A percentile compares a stretch with the other conserved stretches of the same genome.
Conservation (phyloP, 2,329 filamentous ascomycete species). For the Ceratocystis huliohia region DNA sequence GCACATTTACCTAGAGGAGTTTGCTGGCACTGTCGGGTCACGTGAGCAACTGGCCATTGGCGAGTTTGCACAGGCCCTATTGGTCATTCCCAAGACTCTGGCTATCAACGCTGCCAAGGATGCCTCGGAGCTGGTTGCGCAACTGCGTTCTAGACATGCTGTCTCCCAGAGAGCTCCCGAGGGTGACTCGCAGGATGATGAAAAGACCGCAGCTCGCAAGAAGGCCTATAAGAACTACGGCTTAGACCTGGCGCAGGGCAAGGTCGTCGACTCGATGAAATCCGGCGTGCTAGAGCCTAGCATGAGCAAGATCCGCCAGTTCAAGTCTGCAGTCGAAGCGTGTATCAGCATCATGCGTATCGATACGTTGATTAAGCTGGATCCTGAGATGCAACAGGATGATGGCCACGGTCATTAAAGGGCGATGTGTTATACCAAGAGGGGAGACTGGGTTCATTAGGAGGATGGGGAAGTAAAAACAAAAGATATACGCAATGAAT, state of each 20-base stretch:
- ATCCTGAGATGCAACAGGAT: constrained; percentile 69
- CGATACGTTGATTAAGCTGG: constrained; percentile 95
- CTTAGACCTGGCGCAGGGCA: constrained; percentile 76
- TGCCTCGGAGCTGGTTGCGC: constrained; percentile 84
- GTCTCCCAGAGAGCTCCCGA: constrained; percentile 85
- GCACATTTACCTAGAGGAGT: constrained; percentile 98
- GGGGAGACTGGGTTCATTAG: neutral
- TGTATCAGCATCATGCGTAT: constrained; percentile 99
- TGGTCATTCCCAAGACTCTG: constrained; percentile 89
- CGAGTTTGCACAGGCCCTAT: constrained; percentile 89
- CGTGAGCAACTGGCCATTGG: constrained; percentile 95
- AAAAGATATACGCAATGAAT: constrained; percentile 18
- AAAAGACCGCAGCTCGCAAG: constrained; percentile 80
- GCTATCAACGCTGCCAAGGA: constrained; percentile 97
- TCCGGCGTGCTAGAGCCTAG: constrained; percentile 90
- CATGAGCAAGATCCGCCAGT: constrained; percentile 94
- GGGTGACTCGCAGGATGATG: constrained; percentile 69
- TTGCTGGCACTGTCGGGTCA: constrained; percentile 90
- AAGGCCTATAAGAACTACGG: constrained; percentile 99
- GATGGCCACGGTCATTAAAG: constrained; percentile 73
- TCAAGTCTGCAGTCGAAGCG: constrained; percentile 96
- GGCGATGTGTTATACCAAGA: neutral
- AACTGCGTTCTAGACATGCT: constrained; percentile 86
- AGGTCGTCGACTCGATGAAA: constrained; percentile 87
- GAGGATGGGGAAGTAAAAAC: neutral